phyloP scores from a whole-genome alignment of 495 filamentous ascomycete species.

The Penicillium simplicissimum region DNA sequence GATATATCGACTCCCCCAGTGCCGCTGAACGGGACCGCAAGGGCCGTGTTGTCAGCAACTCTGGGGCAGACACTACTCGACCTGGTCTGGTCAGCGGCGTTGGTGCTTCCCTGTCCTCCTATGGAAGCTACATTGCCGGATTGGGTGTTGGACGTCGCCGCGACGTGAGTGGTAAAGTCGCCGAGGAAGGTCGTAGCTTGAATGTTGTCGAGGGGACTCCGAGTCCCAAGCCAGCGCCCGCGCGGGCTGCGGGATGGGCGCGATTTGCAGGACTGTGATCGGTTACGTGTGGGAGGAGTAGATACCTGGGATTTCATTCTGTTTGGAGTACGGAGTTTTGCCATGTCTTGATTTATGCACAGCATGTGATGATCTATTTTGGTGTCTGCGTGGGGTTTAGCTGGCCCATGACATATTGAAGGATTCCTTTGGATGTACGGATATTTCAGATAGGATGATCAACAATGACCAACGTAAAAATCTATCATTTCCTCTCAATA shows the following conservation, averaged over 20 bases:
- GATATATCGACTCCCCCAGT: slow-evolving; percentile 10
- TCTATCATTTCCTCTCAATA: background rate
- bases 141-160: slow-evolving; percentile 51
- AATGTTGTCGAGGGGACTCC: slow-evolving; percentile 18
- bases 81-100: slow-evolving; percentile 19
- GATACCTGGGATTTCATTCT: slow-evolving; percentile 12
- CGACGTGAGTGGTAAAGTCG: slow-evolving; percentile 81
- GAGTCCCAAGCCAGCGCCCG: slow-evolving; percentile 13
- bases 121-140: slow-evolving; percentile 61
- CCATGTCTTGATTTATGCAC: slow-evolving; percentile 20
- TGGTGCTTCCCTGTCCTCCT: slow-evolving; percentile 41
- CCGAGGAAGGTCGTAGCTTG: slow-evolving; percentile 75
- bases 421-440: slow-evolving; percentile 1
- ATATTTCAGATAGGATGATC: slow-evolving; percentile 1
- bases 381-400: slow-evolving; percentile 2
- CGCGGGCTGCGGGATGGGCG: slow-evolving; percentile 49
- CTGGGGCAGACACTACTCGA: slow-evolving; percentile 40
- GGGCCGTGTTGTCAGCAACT: slow-evolving; percentile 55
- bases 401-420: slow-evolving; percentile 1
- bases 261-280: slow-evolving; percentile 47
- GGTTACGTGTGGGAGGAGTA: background rate
- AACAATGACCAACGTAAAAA: background rate
- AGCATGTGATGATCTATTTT: slow-evolving; percentile 26
- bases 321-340: slow-evolving; percentile 21
- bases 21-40: slow-evolving; percentile 42